These are phyloP conservation scores for Echium plantagineum DNA, from an alignment of 257 asterid species.

Conservation along the genomic window DNA sequence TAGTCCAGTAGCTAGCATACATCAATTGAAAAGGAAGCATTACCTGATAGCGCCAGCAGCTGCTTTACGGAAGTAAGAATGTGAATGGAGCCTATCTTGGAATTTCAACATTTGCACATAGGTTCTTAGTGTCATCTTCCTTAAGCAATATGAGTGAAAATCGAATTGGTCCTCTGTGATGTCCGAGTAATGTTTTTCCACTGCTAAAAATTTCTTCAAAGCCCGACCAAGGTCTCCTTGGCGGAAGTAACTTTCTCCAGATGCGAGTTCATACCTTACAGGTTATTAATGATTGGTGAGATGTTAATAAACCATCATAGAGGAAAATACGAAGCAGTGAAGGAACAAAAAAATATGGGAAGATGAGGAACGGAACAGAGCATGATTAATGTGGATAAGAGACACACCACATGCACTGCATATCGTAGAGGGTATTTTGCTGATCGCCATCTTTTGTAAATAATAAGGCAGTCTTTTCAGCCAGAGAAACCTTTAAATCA, in stretches of 20 bases:
- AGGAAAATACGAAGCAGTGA: background rate
- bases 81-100: constrained; percentile 89
- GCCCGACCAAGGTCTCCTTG: constrained; percentile 95
- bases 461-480: constrained; percentile 85
- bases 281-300: background rate
- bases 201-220: constrained; percentile 93
- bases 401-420: constrained; percentile 99
- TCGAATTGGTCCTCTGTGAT: constrained; percentile 95
- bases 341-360: background rate
- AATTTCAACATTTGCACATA: constrained; percentile 88
- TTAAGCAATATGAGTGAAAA: constrained; percentile 90
- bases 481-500: constrained; percentile 56
- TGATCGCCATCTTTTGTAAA: constrained; percentile 99
- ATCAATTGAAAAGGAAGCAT: constrained; percentile 11
- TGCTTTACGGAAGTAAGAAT: constrained; percentile 85
- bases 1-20: background rate
- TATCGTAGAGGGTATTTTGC: constrained; percentile 89
- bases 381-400: constrained; percentile 1
- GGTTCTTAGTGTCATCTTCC: constrained; percentile 93
- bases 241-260: constrained; percentile 92
- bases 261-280: constrained; percentile 97
- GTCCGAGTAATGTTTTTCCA: constrained; percentile 94
- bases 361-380: background rate
- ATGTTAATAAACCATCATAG: background rate
- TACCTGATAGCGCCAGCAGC: constrained; percentile 84